phyloP scores from a whole-genome alignment of 176 grass and related monocot genomes.

The Tillandsia leiboldiana region DNA sequence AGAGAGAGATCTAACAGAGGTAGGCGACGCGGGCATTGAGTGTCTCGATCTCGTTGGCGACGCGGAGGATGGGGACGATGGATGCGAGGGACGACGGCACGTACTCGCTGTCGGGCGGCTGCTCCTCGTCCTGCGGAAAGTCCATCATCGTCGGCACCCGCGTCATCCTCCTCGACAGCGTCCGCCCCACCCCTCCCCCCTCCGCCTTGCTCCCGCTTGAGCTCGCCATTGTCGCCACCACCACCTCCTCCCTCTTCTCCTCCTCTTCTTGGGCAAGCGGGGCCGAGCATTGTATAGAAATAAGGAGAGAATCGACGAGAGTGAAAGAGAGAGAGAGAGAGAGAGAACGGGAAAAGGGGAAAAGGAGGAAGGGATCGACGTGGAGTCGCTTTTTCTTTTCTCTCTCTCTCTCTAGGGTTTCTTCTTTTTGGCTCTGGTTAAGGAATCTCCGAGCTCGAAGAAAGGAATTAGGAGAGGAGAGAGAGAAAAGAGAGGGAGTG shows the following conservation, averaged over 20 bases:
- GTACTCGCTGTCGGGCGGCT: constrained; percentile 54
- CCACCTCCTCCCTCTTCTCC: not conserved
- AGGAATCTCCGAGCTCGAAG: not conserved
- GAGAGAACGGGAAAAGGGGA: no score
- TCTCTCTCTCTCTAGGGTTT: not conserved
- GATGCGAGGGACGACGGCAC: constrained; percentile 63
- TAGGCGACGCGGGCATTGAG: constrained; percentile 74
- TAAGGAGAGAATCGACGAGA: no score
- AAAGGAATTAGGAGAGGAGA: not conserved
- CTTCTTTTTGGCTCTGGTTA: not conserved
- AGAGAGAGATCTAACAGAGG: constrained; percentile 39
- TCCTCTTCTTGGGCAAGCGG: not conserved
- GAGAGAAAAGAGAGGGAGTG: not conserved
- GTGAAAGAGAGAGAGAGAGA: no score
- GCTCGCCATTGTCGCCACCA: constrained; percentile 23
- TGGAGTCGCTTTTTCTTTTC: not conserved
- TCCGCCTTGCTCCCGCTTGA: constrained; percentile 7
- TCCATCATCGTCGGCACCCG: constrained; percentile 15
- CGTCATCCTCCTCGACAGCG: constrained; percentile 20
- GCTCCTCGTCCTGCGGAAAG: constrained; percentile 3
- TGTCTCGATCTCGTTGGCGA: constrained; percentile 84
- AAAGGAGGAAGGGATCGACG: not conserved
- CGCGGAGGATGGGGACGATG: constrained; percentile 82
- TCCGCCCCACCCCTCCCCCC: constrained; percentile 4
- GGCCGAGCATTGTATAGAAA: no score